Evolutionary conservation across 2,329 filamentous ascomycete genomes (phyloP).

Genomic region (Xylariaceae sp.): DNA sequence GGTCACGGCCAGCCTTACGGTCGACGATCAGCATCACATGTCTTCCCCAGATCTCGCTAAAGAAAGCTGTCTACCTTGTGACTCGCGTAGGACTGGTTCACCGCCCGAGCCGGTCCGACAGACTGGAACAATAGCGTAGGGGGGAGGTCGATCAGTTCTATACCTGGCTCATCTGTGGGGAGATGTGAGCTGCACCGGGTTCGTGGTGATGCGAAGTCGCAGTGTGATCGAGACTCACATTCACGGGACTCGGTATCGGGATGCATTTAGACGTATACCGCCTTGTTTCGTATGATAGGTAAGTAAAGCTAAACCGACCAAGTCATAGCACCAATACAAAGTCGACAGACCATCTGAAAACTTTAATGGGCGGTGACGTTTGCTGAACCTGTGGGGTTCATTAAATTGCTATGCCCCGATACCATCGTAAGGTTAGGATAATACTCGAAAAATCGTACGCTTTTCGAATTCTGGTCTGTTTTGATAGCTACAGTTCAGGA

Average conservation of each 20-base stretch:
- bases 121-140: conserved; percentile 29
- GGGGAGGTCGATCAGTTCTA: conserved; percentile 27
- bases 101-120: conserved; percentile 9
- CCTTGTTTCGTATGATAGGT: conserved; percentile 23
- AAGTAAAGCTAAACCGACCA: conserved; percentile 24
- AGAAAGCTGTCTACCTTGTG: neutral
- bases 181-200: conserved; percentile 18
- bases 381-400: neutral
- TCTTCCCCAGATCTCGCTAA: conserved; percentile 45
- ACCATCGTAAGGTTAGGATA: neutral
- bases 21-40: conserved; percentile 55
- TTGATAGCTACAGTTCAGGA: no score
- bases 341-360: conserved; percentile 6
- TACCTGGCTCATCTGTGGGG: conserved; percentile 25
- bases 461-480: neutral
- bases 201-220: conserved; percentile 17
- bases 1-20: conserved; percentile 54
- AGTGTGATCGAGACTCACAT: conserved; percentile 19
- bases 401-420: neutral
- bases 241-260: conserved; percentile 23
- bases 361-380: conserved; percentile 1
- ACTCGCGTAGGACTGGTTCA: conserved; percentile 6
- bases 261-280: conserved; percentile 19
- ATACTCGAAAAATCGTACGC: neutral
- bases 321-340: conserved; percentile 22